Evolutionary conservation across 2,329 filamentous ascomycete species (phyloP), one percentile per base, ranked within the genome.

Genomic region (Parasarocladium wereldwijsianum): DNA sequence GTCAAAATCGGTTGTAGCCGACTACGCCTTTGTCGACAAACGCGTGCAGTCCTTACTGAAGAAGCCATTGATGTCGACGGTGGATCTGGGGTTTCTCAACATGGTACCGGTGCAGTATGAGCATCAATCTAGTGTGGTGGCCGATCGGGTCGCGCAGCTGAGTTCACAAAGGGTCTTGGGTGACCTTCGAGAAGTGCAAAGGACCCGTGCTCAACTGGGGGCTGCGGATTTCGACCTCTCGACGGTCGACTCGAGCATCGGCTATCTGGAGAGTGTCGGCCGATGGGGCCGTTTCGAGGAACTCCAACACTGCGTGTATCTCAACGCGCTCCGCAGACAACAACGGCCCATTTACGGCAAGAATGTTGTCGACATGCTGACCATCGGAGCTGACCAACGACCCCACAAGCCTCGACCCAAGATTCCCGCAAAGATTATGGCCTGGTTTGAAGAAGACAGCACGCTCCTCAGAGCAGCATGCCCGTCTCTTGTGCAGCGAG

Each of bases 311-410:
- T 81, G 73, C 36, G 70, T 86, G 14, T 85, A 85, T 41, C 59
- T 92, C 14, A 92, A 92, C 41, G 76, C 76, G 1, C 66, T 90
- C 16, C 77, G 84, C 3, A 77, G 84, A 19, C 79, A 90, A 41
- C 76, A 81, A 38, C 69, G 70, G 19, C 85, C 86, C 0, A 66
- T 93, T 2, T 93, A 87, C 45, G 85, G 85, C 27, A 76, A 71
- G 40, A 74, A 73, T 24, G 57, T 93, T n/a, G 60, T 87, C n/a
- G 66, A 85, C 17, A 63, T 79, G 16, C 56, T 93, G 22, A 80
- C 73, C 0, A 58, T 87, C 18, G 70, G 70, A 18, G 54, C 68
- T 9, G 61, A 70, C 34, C 57, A 66, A 33, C 64, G 69, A 31
- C 74, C 70, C 6, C 62, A 70, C 30, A 66, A 66, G 34, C 66